A percentile compares a stretch with the other conserved stretches of the same genome.
Conservation (phyloP, 169 alveolate species). For the Eimeria tenella region DNA sequence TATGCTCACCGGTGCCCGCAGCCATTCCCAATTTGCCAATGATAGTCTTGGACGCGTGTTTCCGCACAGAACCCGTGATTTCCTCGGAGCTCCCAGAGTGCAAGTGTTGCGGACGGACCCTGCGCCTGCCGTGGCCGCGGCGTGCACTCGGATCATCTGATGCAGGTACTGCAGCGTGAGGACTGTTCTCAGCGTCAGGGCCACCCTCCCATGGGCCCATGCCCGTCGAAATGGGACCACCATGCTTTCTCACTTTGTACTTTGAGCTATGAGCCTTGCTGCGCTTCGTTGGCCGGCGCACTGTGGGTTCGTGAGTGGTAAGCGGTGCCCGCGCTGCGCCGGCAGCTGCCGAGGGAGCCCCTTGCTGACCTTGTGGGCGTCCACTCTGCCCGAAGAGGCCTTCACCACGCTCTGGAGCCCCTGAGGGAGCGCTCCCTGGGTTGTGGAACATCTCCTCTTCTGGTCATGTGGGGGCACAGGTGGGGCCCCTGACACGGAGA, state of each 20-base stretch:
- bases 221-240: not conserved
- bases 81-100: not conserved
- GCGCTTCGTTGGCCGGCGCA: not conserved
- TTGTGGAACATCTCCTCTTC: no score
- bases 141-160: not conserved
- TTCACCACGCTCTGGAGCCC: no score
- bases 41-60: conserved; percentile 14
- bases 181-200: not conserved
- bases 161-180: conserved; percentile 24
- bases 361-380: not conserved
- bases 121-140: not conserved
- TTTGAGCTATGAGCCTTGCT: not conserved
- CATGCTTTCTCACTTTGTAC: conserved; percentile 40
- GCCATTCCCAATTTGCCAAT: conserved; percentile 42
- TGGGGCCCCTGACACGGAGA: conserved; percentile 11
- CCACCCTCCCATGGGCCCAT: conserved; percentile 1
- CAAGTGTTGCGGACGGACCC: not conserved
- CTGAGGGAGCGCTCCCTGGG: no score
- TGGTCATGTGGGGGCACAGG: not conserved
- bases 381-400: no score
- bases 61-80: not conserved
- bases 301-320: not conserved
- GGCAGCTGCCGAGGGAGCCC: not conserved
- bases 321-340: no score
- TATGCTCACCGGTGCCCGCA: not conserved